phyloP scores from a whole-genome alignment of 352 stramenopile species.

The Halophytophthora polymorphica region DNA sequence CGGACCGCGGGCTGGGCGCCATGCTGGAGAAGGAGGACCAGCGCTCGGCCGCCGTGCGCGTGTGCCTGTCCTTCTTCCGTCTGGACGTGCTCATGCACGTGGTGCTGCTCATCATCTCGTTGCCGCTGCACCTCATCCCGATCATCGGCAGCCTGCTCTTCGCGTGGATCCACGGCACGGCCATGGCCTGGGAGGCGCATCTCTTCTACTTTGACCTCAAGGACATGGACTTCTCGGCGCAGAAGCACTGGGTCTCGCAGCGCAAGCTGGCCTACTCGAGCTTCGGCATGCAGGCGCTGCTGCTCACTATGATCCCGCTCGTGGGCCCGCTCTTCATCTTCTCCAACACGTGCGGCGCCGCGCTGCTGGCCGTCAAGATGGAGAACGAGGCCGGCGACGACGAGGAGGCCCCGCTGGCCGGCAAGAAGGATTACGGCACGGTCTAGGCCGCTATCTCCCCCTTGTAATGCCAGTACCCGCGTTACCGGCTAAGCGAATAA shows the following conservation, averaged over 20 bases:
- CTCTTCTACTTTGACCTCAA: conserved; percentile 63
- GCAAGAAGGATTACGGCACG: conserved; percentile 22
- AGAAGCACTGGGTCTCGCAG: conserved; percentile 39
- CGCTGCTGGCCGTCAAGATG: conserved; percentile 52
- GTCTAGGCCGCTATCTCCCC: too few relatives aligned
- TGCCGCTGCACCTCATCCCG: conserved; percentile 60
- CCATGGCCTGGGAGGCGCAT: conserved; percentile 58
- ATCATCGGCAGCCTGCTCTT: conserved; percentile 52
- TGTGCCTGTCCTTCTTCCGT: conserved; percentile 40
- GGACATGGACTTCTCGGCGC: conserved; percentile 35
- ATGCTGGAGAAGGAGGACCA: conserved; percentile 30
- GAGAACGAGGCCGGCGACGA: conserved; percentile 37
- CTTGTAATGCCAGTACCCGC: too few relatives aligned
- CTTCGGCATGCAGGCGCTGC: conserved; percentile 53
- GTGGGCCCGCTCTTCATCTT: conserved; percentile 57
- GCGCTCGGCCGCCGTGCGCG: conserved; percentile 31
- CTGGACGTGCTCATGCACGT: conserved; percentile 42
- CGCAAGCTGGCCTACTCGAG: conserved; percentile 43
- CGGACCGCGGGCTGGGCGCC: conserved; percentile 28
- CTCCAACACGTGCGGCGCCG: conserved; percentile 58
- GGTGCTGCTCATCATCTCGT: conserved; percentile 42
- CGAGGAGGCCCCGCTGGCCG: conserved; percentile 15
- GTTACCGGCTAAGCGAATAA: too few relatives aligned
- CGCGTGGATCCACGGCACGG: conserved; percentile 50
- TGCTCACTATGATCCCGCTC: conserved; percentile 58